Base-by-base conservation (phyloP, 495 filamentous ascomycete genomes). In the Parmelia sp. region DNA sequence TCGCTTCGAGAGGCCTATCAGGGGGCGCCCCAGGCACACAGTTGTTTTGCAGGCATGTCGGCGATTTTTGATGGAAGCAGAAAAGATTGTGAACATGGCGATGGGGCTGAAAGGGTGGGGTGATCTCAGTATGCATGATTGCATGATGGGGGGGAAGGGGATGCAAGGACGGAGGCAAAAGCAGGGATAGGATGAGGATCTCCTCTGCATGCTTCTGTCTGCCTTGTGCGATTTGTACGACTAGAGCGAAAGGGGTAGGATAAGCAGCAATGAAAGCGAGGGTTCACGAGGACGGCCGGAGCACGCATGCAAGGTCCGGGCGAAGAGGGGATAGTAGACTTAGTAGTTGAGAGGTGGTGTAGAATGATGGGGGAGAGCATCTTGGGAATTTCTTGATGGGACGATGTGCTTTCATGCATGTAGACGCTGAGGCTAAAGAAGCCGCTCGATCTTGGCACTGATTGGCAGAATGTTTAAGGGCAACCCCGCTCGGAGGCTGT, bases 81-180 rank as follows among this genome's bases (percentile, higher is more conserved):
- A 56, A 37, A 40, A 47, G 36, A 49, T 31, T 33, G 3, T 42
- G 40, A 60, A 61, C 66, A 67, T 67, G 21, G 66, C 66, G 62
- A 65, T 27, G 66, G 66, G 62, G 66, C 35, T 31, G 66, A 29
- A 33, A 31, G 21, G 51, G 57, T 61, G 45, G 67, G 61, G 57
- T 69, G 67, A 64, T 62, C 53, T 45, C 62, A 49, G 21, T 19
- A 51, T 64, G 62, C 62, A 58, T 57, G 31, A 35, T 57, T 9
- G 10, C 55, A 47, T 36, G n/a, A n/a, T n/a, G n/a, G n/a, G n/a
- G n/a, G n/a, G n/a, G n/a, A n/a, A n/a, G n/a, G n/a, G n/a, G n/a
- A n/a, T 64, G 56, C 37, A 64, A 35, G 62, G 31, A 42, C 42
- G 29, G 53, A 58, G 62, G 36, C 19, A 58, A 19, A 36, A 39